Conservation (phyloP, 352 stramenopile genomes). For the Globisporangium irregulare region DNA sequence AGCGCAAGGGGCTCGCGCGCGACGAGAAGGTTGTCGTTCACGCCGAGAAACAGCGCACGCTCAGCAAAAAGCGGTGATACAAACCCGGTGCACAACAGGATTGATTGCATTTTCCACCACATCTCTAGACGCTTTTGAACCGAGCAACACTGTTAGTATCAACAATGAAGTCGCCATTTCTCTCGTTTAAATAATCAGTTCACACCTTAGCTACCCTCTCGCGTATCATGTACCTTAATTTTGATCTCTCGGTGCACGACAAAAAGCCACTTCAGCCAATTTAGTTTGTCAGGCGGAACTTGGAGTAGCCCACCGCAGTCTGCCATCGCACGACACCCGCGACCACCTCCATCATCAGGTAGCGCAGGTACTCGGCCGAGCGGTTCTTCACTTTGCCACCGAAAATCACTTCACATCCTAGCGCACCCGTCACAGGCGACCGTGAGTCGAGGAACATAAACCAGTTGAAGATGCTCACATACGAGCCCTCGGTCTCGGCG, state of each 20-base stretch:
- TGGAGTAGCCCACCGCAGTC: constrained; percentile 52
- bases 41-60: constrained; percentile 95
- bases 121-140: neutral
- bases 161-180: constrained; percentile 1
- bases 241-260: neutral
- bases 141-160: neutral
- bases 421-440: constrained; percentile 11
- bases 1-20: constrained; percentile 92
- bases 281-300: constrained; percentile 37
- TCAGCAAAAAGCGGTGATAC: constrained; percentile 83
- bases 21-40: constrained; percentile 96
- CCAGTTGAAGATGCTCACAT: constrained; percentile 70
- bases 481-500: constrained; percentile 43
- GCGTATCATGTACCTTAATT: neutral
- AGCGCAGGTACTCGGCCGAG: constrained; percentile 50
- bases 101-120: neutral
- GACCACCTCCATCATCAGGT: constrained; percentile 67
- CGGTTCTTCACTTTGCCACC: constrained; percentile 51
- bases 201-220: neutral
- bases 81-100: neutral
- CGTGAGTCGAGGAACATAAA: constrained; percentile 65
- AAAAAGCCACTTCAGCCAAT: neutral
- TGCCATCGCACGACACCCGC: constrained; percentile 65
- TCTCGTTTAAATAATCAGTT: constrained; percentile 3
- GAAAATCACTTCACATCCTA: constrained; percentile 63